These are phyloP conservation scores for Colletotrichum brevisporum DNA, from an alignment of 2,329 filamentous ascomycete genomes.

Conservation along the genomic window DNA sequence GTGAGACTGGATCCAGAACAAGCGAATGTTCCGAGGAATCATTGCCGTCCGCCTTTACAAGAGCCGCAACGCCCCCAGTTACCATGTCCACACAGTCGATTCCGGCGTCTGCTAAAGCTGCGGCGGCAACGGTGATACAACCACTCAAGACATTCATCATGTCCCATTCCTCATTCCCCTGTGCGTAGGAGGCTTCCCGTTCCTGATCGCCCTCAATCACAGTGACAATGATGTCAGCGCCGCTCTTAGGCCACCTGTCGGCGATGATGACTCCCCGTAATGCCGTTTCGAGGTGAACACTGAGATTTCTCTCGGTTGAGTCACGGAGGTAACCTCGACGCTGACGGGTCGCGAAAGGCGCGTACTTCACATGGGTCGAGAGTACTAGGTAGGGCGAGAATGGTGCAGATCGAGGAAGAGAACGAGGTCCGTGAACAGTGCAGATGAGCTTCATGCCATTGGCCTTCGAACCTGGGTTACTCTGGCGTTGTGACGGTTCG, in stretches of 20 bases:
- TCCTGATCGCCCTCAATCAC: conserved; percentile 95
- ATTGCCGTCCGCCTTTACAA: conserved; percentile 64
- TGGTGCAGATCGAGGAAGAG: conserved; percentile 88
- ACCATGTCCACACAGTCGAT: conserved; percentile 96
- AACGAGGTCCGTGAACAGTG: conserved; percentile 92
- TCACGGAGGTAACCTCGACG: conserved; percentile 90
- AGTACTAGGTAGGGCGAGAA: conserved; percentile 95
- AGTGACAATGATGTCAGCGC: conserved; percentile 94
- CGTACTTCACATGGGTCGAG: conserved; percentile 95
- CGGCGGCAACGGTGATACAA: conserved; percentile 93
- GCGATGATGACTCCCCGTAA: conserved; percentile 91
- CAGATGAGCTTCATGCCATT: conserved; percentile 91
- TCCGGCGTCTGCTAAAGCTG: conserved; percentile 92
- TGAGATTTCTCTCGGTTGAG: conserved; percentile 87
- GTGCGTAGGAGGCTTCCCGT: conserved; percentile 62
- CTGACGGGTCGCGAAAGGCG: conserved; percentile 89
- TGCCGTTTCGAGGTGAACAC: conserved; percentile 91
- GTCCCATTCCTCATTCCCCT: conserved; percentile 80
- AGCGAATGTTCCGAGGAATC: conserved; percentile 50
- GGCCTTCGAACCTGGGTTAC: conserved; percentile 56
- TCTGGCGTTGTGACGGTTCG: conserved; percentile 60
- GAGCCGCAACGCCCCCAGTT: conserved; percentile 87
- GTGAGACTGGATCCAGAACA: conserved; percentile 85
- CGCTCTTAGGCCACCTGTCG: conserved; percentile 98
- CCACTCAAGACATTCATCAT: conserved; percentile 92